These are phyloP conservation scores for Calonectria ilicicola DNA, from an alignment of 2,329 filamentous ascomycete species.

Conservation along the genomic window DNA sequence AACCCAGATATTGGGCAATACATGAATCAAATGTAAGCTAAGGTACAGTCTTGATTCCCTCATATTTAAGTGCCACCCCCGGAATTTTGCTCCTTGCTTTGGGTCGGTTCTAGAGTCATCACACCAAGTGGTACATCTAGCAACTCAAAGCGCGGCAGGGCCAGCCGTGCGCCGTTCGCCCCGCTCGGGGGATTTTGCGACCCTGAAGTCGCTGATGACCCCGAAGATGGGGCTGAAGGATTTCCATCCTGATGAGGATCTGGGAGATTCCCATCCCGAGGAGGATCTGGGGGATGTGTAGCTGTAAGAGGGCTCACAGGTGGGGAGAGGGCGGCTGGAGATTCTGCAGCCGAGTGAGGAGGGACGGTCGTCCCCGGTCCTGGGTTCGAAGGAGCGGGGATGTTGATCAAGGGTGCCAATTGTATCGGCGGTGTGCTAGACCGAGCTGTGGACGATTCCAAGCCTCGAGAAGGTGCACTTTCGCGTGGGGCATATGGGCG, in stretches of 20 bases:
- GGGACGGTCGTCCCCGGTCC: background rate
- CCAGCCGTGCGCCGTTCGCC: too few species aligned
- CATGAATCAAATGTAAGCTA: background rate
- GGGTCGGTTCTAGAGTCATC: background rate
- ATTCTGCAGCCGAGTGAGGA: background rate
- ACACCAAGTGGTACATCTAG: background rate
- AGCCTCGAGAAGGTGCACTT: background rate
- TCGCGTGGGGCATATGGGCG: too few species aligned
- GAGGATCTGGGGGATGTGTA: background rate
- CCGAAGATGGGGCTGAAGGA: background rate
- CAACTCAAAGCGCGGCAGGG: background rate
- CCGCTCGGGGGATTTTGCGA: too few species aligned
- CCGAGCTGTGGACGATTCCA: background rate
- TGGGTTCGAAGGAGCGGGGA: background rate
- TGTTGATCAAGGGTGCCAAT: background rate
- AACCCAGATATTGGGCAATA: background rate
- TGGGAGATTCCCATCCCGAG: too few species aligned
- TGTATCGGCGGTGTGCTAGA: background rate
- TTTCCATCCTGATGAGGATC: too few species aligned
- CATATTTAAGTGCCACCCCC: too few species aligned
- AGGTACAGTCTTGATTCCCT: background rate
- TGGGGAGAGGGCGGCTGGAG: background rate
- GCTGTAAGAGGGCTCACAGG: background rate
- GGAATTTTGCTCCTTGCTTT: background rate
- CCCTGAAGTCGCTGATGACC: background rate